phyloP scores from a whole-genome alignment of 495 filamentous ascomycete genomes.

The Hyphodiscus hymeniophilus region DNA sequence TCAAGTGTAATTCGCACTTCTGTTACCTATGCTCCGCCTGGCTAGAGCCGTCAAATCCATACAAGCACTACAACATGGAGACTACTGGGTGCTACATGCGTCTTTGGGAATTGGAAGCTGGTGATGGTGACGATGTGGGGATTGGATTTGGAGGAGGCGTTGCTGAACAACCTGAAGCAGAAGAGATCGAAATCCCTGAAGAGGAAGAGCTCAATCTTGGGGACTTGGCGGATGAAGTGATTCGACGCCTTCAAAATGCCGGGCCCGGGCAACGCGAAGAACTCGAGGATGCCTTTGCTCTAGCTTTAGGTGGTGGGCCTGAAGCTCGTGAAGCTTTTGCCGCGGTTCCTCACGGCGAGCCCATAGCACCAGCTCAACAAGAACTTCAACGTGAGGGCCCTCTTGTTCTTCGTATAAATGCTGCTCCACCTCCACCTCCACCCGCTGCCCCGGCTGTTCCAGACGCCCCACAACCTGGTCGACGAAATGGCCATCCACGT shows the following conservation, averaged over 20 bases:
- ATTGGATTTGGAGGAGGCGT: slow-evolving; percentile 41
- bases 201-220: not conserved
- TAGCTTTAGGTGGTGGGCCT: not conserved
- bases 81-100: slow-evolving; percentile 66
- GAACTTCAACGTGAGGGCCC: slow-evolving; percentile 38
- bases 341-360: not conserved
- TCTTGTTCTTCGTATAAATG: slow-evolving; percentile 43
- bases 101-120: slow-evolving; percentile 82
- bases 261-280: not conserved
- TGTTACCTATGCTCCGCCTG: slow-evolving; percentile 91
- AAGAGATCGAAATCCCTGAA: not conserved
- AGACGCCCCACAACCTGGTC: slow-evolving; percentile 4
- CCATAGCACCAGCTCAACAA: slow-evolving; percentile 2
- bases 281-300: not conserved
- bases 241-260: not conserved
- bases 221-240: slow-evolving; percentile 13
- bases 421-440: slow-evolving; percentile 11
- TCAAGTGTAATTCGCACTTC: slow-evolving; percentile 83
- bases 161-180: slow-evolving; percentile 6
- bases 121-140: slow-evolving; percentile 60
- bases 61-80: slow-evolving; percentile 73
- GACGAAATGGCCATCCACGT: slow-evolving; percentile 3
- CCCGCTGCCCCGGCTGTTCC: slow-evolving; percentile 7
- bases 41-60: slow-evolving; percentile 75
- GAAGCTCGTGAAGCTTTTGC: not conserved